These are phyloP conservation scores for Stephania yunnanensis DNA, from an alignment of 164 flowering plant species.

Conservation along the genomic window DNA sequence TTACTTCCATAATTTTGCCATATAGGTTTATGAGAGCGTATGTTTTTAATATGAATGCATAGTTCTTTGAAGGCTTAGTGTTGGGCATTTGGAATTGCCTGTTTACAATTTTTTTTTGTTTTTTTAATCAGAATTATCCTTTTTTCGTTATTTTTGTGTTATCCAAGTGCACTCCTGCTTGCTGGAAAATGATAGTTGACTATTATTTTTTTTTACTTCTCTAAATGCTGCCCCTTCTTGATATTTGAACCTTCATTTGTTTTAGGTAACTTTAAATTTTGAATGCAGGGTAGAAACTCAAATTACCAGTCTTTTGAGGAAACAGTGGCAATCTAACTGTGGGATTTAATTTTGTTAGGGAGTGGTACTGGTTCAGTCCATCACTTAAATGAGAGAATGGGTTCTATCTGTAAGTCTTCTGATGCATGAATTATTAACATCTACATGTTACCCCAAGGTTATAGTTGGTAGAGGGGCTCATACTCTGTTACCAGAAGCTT, in stretches of 20 bases:
- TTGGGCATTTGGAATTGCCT: slow-evolving; percentile 7
- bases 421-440: no score
- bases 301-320: background rate
- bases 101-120: background rate
- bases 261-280: background rate
- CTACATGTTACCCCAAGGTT: no score
- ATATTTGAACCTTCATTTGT: background rate
- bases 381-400: no score
- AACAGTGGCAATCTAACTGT: no score
- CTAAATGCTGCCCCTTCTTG: background rate
- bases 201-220: background rate
- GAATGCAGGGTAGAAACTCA: background rate
- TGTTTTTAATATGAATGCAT: background rate
- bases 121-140: background rate
- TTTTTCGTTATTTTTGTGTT: background rate
- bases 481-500: no score
- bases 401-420: no score
- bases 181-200: background rate
- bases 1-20: background rate
- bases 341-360: no score
- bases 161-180: background rate
- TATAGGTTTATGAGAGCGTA: background rate
- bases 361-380: no score
- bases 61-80: background rate
- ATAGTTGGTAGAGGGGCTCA: no score